Evolutionary conservation across 2,329 filamentous ascomycete species (phyloP), one percentile per base, ranked within the genome.

Genomic region (Laburnicola sp.): DNA sequence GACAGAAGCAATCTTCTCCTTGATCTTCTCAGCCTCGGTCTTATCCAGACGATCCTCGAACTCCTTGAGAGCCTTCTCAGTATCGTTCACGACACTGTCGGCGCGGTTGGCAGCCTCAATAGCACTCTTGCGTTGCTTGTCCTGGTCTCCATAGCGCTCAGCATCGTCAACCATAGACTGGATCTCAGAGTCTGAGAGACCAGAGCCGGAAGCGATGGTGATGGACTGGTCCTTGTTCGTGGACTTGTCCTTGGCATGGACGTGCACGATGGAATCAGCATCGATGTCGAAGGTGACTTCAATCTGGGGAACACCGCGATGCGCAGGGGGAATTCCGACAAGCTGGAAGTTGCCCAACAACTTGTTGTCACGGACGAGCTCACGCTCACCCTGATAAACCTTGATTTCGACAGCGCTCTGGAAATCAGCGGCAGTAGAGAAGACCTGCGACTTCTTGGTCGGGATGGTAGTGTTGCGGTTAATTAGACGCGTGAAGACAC

Each of bases 181-280:
- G 63, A 99, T 99, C 82, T 99, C 93, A 50, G 82, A 77, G 57
- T 99, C 92, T 41, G 91, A 96, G 51, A 97, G 88, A 85, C 94
- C 93, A 60, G 93, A 97, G 76, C 93, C 94, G 53, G 92, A 97
- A 50, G 93, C 92, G 75, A 99, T 96, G 74, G 93, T 97, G 80
- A 99, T 97, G 57, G 92, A 97, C 83, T 99, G 93, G 75, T 97
- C 93, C 87, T 97, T 97, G 86, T 91, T 90, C 79, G 92, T 97
- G 66, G 91, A 93, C 88, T 97, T 97, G 81, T 97, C 93, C 84
- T 96, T 96, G 76, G 93, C 93, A 76, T 94, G 89, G 59, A 97
- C 93, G 82, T 97, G 92, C 67, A 97, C 91, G 67, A 97, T 97
- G 16, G 91, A 96, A 77, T 97, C 91, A 70, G 93, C 93, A 68